Evolutionary conservation across 352 stramenopile genomes (phyloP), one percentile per base, ranked within the genome.

Genomic region (Pythium phragmiticola): DNA sequence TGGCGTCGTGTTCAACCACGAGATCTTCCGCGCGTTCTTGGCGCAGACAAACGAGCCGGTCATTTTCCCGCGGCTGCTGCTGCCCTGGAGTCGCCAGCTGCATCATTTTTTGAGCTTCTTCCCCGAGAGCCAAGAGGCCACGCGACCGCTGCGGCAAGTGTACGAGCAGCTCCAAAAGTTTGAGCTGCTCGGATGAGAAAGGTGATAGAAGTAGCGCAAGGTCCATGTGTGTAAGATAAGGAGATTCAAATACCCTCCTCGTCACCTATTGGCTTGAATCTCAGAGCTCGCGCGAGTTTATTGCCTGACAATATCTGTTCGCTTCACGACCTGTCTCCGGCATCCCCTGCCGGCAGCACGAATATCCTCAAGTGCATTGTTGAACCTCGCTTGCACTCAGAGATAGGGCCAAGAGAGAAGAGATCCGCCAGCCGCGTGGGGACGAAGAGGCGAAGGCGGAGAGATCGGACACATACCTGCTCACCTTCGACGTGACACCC

Each of bases 101-200:
- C 80, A 82, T 13, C 84, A 94, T 65, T 95, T 95, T 52, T 50
- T 95, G 34, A 94, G 87, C 66, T 95, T 88, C 63, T 95, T 94
- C 63, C 84, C 87, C 0, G 87, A 94, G 55, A 94, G 87, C 66
- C 87, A 95, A 65, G 85, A 92, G 66, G 76, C 84, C 7, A 94
- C 82, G 26, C 70, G 88, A 28, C 84, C 87, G 13, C 71, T 95
- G 46, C 78, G 84, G 42, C 82, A 90, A 55, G 68, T 94, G 28
- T 90, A 94, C 62, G 84, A 92, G 52, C 81, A 88, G 64, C 75
- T 95, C 37, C 77, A 86, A 48, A 87, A 82, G 62, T 92, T 90
- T 34, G 86, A 93, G 60, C 45, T 59, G n/a, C 46, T 60, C 9
- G 47, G 16, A 2, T 54, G 53, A 26, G n/a, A 50, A 30, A 30